Percentiles rank a stretch among this genome's conserved stretches.
Evolutionary conservation across 768 basidiomycete species (phyloP).

Genomic region (Suillus subaureus): DNA sequence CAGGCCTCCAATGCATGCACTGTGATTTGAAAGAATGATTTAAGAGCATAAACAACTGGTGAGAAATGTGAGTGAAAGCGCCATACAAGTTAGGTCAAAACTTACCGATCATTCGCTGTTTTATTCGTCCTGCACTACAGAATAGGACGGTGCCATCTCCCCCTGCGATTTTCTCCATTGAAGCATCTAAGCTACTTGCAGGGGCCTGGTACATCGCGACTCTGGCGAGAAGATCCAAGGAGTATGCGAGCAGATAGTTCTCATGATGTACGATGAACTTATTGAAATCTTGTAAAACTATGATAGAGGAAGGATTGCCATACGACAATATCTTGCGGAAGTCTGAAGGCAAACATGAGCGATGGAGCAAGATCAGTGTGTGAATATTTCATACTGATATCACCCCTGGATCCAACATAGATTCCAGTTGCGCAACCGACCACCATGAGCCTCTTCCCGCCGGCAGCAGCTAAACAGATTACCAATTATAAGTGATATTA

Average conservation of each 20-base stretch:
- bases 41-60: constrained; percentile 66
- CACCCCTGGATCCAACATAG: constrained; percentile 59
- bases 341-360: constrained; percentile 38
- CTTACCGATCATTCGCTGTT: constrained; percentile 57
- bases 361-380: background rate
- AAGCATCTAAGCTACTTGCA: constrained; percentile 49
- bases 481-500: background rate
- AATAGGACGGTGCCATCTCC: constrained; percentile 61
- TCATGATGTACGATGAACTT: constrained; percentile 71
- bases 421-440: constrained; percentile 71
- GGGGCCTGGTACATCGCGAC: constrained; percentile 54
- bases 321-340: constrained; percentile 59
- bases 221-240: constrained; percentile 68
- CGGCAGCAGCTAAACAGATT: constrained; percentile 40
- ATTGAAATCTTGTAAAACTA: constrained; percentile 62
- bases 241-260: constrained; percentile 60
- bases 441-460: constrained; percentile 58
- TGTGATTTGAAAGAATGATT: constrained; percentile 62
- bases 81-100: background rate
- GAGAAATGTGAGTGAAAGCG: background rate
- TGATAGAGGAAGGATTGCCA: constrained; percentile 52
- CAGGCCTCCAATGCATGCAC: constrained; percentile 64
- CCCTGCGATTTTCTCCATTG: constrained; percentile 62
- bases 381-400: constrained; percentile 47
- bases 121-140: constrained; percentile 56